phyloP scores from a whole-genome alignment of 805 yeast species.

The Spathaspora girioi region DNA sequence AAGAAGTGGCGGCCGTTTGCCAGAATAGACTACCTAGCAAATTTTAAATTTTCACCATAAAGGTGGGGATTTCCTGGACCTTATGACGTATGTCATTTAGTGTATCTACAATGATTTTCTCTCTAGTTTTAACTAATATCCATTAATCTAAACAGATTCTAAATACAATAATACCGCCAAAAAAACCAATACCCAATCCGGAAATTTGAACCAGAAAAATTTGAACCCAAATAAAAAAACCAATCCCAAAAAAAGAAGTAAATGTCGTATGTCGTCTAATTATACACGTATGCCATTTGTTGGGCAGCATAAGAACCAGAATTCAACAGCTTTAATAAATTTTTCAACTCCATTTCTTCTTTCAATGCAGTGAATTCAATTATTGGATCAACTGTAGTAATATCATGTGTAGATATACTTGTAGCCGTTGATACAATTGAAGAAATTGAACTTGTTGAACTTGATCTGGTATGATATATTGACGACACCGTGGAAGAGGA shows the following conservation, averaged over 20 bases:
- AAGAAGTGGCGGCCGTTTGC: not conserved
- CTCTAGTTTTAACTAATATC: not conserved
- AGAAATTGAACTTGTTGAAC: constrained; percentile 15
- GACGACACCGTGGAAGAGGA: constrained; percentile 11
- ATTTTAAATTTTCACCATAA: not conserved
- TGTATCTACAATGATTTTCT: not conserved
- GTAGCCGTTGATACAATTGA: constrained; percentile 11
- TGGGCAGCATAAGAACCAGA: constrained; percentile 2
- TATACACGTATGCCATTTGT: constrained; percentile 4
- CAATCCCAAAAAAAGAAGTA: not conserved
- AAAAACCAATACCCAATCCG: not conserved
- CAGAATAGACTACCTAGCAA: not conserved
- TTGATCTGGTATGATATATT: constrained; percentile 13
- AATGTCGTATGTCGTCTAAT: not conserved
- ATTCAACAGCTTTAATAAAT: constrained; percentile 16
- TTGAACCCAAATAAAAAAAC: not conserved
- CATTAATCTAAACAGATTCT: not conserved
- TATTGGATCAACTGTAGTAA: constrained; percentile 24
- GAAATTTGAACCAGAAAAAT: too few relatives aligned
- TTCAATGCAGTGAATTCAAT: constrained; percentile 33
- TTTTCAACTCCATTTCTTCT: constrained; percentile 31
- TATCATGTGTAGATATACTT: constrained; percentile 1
- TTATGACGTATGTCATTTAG: not conserved
- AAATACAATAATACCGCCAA: not conserved
- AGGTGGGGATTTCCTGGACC: not conserved